Evolutionary conservation across 805 yeast species (phyloP).

Genomic region (Lachancea waltii): DNA sequence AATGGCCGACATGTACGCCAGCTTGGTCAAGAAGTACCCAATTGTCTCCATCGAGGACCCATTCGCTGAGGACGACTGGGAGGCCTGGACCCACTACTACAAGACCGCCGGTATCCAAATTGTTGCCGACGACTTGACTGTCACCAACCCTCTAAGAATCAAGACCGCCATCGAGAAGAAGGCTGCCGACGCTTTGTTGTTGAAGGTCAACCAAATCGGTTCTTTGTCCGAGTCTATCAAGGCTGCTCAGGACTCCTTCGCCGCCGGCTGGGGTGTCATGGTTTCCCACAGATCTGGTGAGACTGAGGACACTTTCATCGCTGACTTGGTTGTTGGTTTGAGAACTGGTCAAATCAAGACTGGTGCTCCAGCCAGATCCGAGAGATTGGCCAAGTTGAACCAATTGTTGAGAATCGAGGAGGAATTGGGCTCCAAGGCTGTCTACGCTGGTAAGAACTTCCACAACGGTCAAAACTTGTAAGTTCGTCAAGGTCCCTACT

Average conservation of each 20-base stretch:
- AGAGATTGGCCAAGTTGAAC: constrained; percentile 98
- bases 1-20: constrained; percentile 77
- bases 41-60: constrained; percentile 98
- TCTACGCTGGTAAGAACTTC: constrained; percentile 92
- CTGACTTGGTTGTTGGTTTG: constrained; percentile 95
- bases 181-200: constrained; percentile 88
- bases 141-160: constrained; percentile 94
- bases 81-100: constrained; percentile 89
- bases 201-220: constrained; percentile 99
- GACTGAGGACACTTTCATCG: constrained; percentile 97
- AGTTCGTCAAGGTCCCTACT: constrained; percentile 11
- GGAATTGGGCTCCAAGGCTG: constrained; percentile 95
- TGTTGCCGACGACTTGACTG: constrained; percentile 98
- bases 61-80: constrained; percentile 99
- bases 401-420: constrained; percentile 98
- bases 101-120: constrained; percentile 72
- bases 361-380: constrained; percentile 99
- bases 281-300: constrained; percentile 99
- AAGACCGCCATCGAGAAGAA: constrained; percentile 94
- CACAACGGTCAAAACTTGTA: constrained; percentile 45
- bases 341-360: constrained; percentile 99
- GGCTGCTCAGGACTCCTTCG: constrained; percentile 93
- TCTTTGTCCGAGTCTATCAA: constrained; percentile 90
- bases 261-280: constrained; percentile 99
- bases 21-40: constrained; percentile 85